Conservation (phyloP, 306 rosid species). For the Acacia crassicarpa region DNA sequence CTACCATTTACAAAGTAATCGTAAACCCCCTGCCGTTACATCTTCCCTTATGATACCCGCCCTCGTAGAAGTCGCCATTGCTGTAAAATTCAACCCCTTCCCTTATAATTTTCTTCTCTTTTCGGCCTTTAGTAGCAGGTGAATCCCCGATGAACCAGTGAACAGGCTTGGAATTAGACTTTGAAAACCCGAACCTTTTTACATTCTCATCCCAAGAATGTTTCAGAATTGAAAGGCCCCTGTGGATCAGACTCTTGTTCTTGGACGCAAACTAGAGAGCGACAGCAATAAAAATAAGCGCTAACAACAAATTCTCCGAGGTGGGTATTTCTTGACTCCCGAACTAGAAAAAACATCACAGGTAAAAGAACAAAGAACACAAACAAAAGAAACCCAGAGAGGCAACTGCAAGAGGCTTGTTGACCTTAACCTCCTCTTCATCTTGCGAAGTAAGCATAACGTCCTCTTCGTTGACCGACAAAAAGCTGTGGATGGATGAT, state of each 20-base stretch:
- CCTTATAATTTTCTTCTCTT: constrained; percentile 44
- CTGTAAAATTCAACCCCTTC: constrained; percentile 93
- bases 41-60: constrained; percentile 82
- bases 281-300: constrained; percentile 78
- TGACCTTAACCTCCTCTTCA: constrained; percentile 45
- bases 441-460: constrained; percentile 33
- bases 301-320: constrained; percentile 77
- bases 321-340: constrained; percentile 56
- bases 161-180: constrained; percentile 57
- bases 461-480: constrained; percentile 66
- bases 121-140: constrained; percentile 19
- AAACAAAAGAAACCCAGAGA: constrained; percentile 44
- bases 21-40: constrained; percentile 95
- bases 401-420: constrained; percentile 38
- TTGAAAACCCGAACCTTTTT: constrained; percentile 51
- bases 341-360: constrained; percentile 53
- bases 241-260: constrained; percentile 66
- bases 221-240: constrained; percentile 42
- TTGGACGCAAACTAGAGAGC: constrained; percentile 65
- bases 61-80: constrained; percentile 72
- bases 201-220: constrained; percentile 65
- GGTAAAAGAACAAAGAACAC: constrained; percentile 39
- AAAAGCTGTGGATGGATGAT: constrained; percentile 85
- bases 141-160: constrained; percentile 91
- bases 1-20: constrained; percentile 86